Conservation (phyloP, 2,329 filamentous ascomycete genomes). For the Aspergillus sp. region DNA sequence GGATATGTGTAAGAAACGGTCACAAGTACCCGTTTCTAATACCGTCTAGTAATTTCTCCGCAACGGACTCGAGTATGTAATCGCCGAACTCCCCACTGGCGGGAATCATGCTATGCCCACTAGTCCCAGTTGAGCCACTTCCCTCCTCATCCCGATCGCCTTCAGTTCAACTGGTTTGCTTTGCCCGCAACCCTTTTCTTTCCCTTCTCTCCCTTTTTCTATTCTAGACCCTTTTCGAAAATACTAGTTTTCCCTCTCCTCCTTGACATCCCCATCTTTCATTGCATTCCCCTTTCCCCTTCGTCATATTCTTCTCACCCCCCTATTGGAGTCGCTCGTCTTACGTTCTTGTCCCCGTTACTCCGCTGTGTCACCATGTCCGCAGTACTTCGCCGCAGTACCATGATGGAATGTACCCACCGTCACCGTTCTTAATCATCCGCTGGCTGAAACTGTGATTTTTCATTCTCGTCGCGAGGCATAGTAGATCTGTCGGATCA, state of each 20-base stretch:
- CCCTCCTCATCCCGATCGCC: constrained; percentile 4
- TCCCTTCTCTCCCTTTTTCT: not conserved
- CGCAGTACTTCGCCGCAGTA: constrained; percentile 19
- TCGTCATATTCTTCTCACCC: not conserved
- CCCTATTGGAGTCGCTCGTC: not conserved
- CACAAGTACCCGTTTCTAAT: too few relatives aligned
- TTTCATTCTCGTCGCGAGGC: not conserved
- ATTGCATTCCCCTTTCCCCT: not conserved
- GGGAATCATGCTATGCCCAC: constrained; percentile 6
- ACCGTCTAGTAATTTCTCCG: not conserved
- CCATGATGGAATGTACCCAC: constrained; percentile 21
- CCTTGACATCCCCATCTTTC: not conserved
- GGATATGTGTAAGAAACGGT: too few relatives aligned
- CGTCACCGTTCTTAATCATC: constrained; percentile 15
- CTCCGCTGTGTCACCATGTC: constrained; percentile 20
- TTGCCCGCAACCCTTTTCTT: constrained; percentile 3
- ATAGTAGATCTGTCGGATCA: not conserved
- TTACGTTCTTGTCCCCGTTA: not conserved
- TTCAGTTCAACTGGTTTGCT: not conserved
- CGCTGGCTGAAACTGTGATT: constrained; percentile 1
- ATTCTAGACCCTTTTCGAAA: constrained; percentile 1
- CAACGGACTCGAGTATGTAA: constrained; percentile 4
- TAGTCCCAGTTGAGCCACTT: not conserved
- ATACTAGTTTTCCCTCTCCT: not conserved
- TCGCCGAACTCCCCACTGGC: not conserved